Evolutionary conservation across 2,329 filamentous ascomycete species (phyloP), one percentile per base, ranked within the genome.

Genomic region (Pseudovirgaria hyperparasitica): DNA sequence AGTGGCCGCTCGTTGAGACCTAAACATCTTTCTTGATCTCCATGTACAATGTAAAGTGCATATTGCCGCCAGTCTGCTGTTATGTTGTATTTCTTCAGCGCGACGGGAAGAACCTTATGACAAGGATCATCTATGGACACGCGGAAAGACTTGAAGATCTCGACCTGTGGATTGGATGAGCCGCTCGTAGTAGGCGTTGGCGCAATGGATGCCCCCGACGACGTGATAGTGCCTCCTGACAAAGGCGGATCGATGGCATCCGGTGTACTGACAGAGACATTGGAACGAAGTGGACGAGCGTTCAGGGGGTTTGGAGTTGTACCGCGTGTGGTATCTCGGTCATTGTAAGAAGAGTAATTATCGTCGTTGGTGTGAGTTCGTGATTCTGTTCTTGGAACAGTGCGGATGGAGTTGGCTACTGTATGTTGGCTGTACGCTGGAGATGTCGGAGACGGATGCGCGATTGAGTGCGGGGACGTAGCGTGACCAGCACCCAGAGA

Each of bases 71-170:
- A 94, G 26, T 93, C 87, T 13, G 86, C 87, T 40, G 92, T 87
- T 61, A 98, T 98, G 49, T 96, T 90, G 59, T 98, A 98, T 52
- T 94, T 93, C 52, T 92, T 92, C 11, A 98, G 69, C 3, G 90
- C 90, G 10, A 92, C 90, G 2, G 90, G 90, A 2, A 98, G 67
- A 16, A 98, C 90, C 52, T 94, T 94, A 62, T 93, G 81, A 59
- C 90, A 98, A 3, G 90, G 90, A 47, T 98, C 90, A 41, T 98
- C 90, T 70, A 96, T 92, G 50, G 82, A 90, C 35, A 98, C 90
- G 20, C 87, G 77, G 69, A 98, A 98, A 2, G 82, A 92, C 54
- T 98, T 98, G 73, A 96, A 96, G 33, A 98, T 94, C 55, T 98
- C 90, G 33, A 94, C 86, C 40, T 63, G 59, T 8, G 60, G 59